A percentile compares a stretch with the other conserved stretches of the same genome.
These are phyloP conservation scores for Pythium aquatile DNA, from an alignment of 352 stramenopile species.

Conservation along the genomic window DNA sequence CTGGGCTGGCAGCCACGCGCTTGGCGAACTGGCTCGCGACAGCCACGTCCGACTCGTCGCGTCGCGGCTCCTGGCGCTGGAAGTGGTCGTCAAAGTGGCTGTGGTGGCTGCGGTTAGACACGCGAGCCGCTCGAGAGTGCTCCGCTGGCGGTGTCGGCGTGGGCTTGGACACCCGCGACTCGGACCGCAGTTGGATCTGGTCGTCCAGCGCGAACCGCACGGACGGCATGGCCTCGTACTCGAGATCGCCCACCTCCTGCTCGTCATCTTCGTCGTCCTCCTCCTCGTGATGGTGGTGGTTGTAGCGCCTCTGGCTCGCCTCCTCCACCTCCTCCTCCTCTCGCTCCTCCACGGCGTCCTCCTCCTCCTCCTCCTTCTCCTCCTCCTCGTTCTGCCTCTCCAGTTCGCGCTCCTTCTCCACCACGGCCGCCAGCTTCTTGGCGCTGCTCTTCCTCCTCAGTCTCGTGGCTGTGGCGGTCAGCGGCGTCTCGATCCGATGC, in stretches of 20 bases:
- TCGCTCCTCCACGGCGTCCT: constrained; percentile 2
- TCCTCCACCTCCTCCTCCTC: background rate
- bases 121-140: background rate
- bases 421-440: constrained; percentile 20
- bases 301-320: background rate
- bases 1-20: background rate
- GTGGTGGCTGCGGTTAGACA: constrained; percentile 8
- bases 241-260: constrained; percentile 11
- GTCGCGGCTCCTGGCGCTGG: background rate
- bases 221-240: constrained; percentile 19
- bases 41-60: background rate
- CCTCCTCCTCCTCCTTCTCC: background rate
- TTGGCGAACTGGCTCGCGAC: constrained; percentile 2
- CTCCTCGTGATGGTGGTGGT: background rate
- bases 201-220: constrained; percentile 19
- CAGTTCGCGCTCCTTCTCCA: constrained; percentile 12
- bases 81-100: background rate
- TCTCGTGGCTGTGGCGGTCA: constrained; percentile 9
- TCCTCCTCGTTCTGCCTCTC: background rate
- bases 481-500: constrained; percentile 51
- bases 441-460: constrained; percentile 13
- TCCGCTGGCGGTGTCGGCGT: constrained; percentile 6
- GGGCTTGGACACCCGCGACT: background rate
- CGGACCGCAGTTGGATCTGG: constrained; percentile 29
- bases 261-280: constrained; percentile 4